These are phyloP conservation scores for Cyberlindnera veronae DNA, from an alignment of 805 yeast species.

Conservation along the genomic window DNA sequence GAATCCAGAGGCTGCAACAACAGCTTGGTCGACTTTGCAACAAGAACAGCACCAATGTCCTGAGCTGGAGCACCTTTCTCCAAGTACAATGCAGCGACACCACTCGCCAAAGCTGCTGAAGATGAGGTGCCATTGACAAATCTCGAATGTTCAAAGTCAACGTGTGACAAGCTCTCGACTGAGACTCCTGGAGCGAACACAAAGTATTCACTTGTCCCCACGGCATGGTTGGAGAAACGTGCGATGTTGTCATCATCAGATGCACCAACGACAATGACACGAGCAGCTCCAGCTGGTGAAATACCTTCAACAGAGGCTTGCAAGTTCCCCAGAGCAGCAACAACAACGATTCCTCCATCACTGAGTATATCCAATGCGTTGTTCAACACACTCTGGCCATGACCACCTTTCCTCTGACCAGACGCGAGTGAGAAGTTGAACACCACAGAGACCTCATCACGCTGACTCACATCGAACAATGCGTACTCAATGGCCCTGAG, in stretches of 20 bases:
- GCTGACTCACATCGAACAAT: conserved; percentile 45
- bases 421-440: conserved; percentile 83
- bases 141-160: conserved; percentile 19
- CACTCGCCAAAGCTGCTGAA: conserved; percentile 72
- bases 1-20: neutral
- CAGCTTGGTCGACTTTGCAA: conserved; percentile 38
- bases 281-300: conserved; percentile 77
- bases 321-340: conserved; percentile 85
- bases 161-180: conserved; percentile 49
- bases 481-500: conserved; percentile 64
- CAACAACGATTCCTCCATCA: conserved; percentile 62
- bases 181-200: conserved; percentile 77
- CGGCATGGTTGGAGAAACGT: conserved; percentile 74
- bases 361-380: conserved; percentile 74
- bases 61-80: conserved; percentile 45
- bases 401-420: conserved; percentile 54
- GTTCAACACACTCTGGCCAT: conserved; percentile 57
- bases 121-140: conserved; percentile 70
- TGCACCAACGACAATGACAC: conserved; percentile 81
- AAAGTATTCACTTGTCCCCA: conserved; percentile 45
- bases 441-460: conserved; percentile 44
- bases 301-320: conserved; percentile 67
- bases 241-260: conserved; percentile 72
- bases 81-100: conserved; percentile 52
- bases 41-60: conserved; percentile 39